A percentile compares a stretch with the other conserved stretches of the same genome.
Conservation (phyloP, 2,329 filamentous ascomycete genomes). For the Paracoccidioides lutzii region DNA sequence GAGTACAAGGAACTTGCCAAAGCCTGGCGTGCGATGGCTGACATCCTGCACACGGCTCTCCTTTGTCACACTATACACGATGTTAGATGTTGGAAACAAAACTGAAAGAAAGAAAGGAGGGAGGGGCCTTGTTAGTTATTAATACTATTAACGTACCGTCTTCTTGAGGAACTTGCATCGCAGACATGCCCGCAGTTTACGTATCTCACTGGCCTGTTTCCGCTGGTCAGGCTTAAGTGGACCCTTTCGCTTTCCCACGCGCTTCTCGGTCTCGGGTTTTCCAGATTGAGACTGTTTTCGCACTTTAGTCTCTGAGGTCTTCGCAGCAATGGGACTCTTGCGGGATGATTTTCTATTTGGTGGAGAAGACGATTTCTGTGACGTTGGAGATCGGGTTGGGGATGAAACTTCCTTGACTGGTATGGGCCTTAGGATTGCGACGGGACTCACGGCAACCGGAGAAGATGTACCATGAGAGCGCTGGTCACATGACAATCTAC, state of each 20-base stretch:
- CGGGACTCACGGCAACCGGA: slow-evolving; percentile 48
- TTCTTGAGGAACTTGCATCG: slow-evolving; percentile 99
- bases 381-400: slow-evolving; percentile 48
- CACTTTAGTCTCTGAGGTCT: slow-evolving; percentile 71
- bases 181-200: slow-evolving; percentile 84
- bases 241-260: slow-evolving; percentile 78
- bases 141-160: slow-evolving; percentile 39
- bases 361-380: slow-evolving; percentile 47
- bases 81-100: slow-evolving; percentile 6
- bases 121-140: background rate
- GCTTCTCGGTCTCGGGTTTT: slow-evolving; percentile 86
- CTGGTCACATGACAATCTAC: slow-evolving; percentile 30
- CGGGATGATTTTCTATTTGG: slow-evolving; percentile 52
- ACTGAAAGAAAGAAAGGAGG: background rate
- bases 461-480: slow-evolving; percentile 32
- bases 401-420: slow-evolving; percentile 40
- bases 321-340: slow-evolving; percentile 65
- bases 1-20: slow-evolving; percentile 95
- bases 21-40: slow-evolving; percentile 89
- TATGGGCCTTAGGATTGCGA: slow-evolving; percentile 54
- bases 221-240: slow-evolving; percentile 85
- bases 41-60: slow-evolving; percentile 88
- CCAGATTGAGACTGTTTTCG: slow-evolving; percentile 58
- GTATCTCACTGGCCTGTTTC: slow-evolving; percentile 92
- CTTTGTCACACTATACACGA: slow-evolving; percentile 61